Evolutionary conservation across 306 rosid genomes (phyloP).

Genomic region (Lithocarpus polystachyus): DNA sequence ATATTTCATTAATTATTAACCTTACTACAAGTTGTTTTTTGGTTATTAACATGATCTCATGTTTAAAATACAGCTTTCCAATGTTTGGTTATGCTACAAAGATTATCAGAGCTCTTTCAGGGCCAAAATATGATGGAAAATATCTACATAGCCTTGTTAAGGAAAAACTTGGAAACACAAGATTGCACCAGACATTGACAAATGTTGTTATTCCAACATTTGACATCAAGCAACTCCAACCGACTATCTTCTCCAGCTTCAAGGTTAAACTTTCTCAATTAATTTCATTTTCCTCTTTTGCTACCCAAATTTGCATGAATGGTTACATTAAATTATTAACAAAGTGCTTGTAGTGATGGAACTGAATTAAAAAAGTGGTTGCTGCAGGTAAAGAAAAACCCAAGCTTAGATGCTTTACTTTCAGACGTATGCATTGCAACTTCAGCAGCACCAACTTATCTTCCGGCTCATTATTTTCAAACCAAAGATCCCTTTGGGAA

Average conservation of each 20-base stretch:
- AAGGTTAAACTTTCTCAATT: background rate
- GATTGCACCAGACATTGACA: no score
- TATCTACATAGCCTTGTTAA: no score
- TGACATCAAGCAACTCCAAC: no score
- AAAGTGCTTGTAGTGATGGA: no score
- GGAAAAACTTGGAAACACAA: no score
- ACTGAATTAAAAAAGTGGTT: no score
- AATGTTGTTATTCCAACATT: no score
- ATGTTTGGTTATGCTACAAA: background rate
- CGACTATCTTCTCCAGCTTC: no score
- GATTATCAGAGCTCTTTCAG: no score
- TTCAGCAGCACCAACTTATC: constrained; percentile 27
- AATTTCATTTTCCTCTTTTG: no score
- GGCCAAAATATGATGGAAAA: no score
- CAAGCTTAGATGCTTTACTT: constrained; percentile 12
- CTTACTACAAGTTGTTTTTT: background rate
- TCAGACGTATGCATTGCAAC: constrained; percentile 34
- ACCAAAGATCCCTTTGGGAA: background rate
- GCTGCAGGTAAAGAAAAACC: background rate
- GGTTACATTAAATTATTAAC: background rate
- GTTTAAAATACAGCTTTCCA: background rate
- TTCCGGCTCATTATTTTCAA: constrained; percentile 34
- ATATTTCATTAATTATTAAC: background rate
- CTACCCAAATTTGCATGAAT: background rate
- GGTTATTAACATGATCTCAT: no score